Conservation (phyloP, 164 flowering plant species). For the Nymphaea colorata region DNA sequence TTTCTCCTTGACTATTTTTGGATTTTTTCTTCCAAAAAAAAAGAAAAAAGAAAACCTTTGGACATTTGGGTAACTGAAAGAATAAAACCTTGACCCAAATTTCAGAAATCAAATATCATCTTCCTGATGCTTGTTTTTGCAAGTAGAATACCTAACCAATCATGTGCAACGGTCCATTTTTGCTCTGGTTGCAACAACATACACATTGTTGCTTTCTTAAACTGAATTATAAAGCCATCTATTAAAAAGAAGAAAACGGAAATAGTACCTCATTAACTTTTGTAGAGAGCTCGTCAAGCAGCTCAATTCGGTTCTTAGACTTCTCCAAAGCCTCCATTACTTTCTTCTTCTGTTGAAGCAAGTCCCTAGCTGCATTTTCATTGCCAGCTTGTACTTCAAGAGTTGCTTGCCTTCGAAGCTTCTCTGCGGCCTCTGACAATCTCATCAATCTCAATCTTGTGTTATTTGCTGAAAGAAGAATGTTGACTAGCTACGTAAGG, state of each 20-base stretch:
- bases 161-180: too few relatives aligned
- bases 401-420: conserved; percentile 58
- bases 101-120: too few relatives aligned
- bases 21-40: too few relatives aligned
- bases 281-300: conserved; percentile 59
- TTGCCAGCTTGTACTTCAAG: conserved; percentile 43
- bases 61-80: too few relatives aligned
- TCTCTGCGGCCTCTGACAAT: conserved; percentile 71
- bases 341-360: conserved; percentile 71
- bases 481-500: background rate
- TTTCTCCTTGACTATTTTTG: background rate
- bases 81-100: too few relatives aligned
- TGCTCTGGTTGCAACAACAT: too few relatives aligned
- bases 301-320: conserved; percentile 50
- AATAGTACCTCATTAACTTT: conserved; percentile 60
- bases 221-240: background rate
- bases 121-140: too few relatives aligned
- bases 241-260: background rate
- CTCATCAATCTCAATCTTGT: conserved; percentile 65
- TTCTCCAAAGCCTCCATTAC: conserved; percentile 71
- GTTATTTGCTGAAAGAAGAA: conserved; percentile 41
- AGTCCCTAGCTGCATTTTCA: conserved; percentile 66
- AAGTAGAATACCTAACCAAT: too few relatives aligned
- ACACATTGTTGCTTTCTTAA: too few relatives aligned
- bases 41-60: too few relatives aligned